Evolutionary conservation across 2,329 filamentous ascomycete species (phyloP), one percentile per base, ranked within the genome.

Genomic region (Calonectria hongkongensis): DNA sequence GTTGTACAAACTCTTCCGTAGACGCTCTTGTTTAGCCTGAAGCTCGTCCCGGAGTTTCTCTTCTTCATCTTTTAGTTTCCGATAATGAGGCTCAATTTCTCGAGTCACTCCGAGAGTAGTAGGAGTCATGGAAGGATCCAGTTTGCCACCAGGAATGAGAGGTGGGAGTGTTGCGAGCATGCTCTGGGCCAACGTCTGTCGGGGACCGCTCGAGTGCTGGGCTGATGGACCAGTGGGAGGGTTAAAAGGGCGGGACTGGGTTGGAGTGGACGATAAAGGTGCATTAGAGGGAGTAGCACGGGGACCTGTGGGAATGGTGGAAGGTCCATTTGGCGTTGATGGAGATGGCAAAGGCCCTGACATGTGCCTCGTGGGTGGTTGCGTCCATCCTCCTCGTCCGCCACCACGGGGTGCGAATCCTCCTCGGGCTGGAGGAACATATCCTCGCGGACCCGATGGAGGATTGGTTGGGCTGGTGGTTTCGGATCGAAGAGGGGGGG

Each of bases 31-130:
- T 79, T 89, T 90, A 28, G 76, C 78, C 25, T 87, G 85, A 36
- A 90, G 81, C 66, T 92, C 90, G 50, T 88, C 86, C 2, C 90
- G 86, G 43, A 91, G 77, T 73, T 87, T 88, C 79, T 91, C 90
- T 78, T 91, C 90, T 56, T 92, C 90, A 47, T 91, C 89, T 71
- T 85, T 86, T 13, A 91, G 84, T 71, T 88, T 89, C 41, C 85
- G 84, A 75, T 86, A 88, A 79, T 90, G 88, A n/a, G 86, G 80
- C 73, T 90, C 89, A 18, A 90, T 82, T 51, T 92, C 90, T 13
- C 87, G 86, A 39, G 87, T 85, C 28, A 91, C 87, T 18, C 89
- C 88, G 0, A 83, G 68, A 4, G 85, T 84, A 50, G 88, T 76
- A 2, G 88, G 84, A 2, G 85, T 79, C 76, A 87, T 83, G 21